These are phyloP conservation scores for Solanum medicagineum DNA, from an alignment of 257 asterid genomes.

Conservation along the genomic window DNA sequence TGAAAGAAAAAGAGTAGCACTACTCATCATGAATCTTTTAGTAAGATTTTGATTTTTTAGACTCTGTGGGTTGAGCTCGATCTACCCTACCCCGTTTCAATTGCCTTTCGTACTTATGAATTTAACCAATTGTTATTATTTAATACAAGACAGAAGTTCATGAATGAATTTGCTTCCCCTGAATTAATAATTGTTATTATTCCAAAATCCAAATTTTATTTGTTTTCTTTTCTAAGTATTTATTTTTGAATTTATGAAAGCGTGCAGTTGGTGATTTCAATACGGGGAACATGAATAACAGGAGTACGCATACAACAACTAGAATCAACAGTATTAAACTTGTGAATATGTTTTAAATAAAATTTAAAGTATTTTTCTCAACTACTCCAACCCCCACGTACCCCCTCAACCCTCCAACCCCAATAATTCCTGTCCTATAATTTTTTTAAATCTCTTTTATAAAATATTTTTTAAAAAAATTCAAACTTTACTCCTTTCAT, in stretches of 20 bases:
- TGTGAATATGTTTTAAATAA: not conserved
- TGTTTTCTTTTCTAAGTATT: not conserved
- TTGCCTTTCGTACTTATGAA: not conserved
- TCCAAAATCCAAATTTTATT: not conserved
- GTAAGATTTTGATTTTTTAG: not conserved
- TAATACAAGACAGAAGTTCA: not conserved
- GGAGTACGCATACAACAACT: not conserved
- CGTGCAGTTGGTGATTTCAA: not conserved
- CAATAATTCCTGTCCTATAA: too few species aligned
- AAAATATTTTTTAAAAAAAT: too few species aligned
- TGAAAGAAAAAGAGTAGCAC: not conserved
- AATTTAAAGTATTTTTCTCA: too few species aligned
- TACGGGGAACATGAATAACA: not conserved
- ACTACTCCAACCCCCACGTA: too few species aligned
- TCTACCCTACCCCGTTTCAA: too few species aligned
- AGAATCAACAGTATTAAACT: not conserved
- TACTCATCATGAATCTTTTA: not conserved
- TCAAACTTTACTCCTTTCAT: too few species aligned
- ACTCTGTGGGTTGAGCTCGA: too few species aligned
- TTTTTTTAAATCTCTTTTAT: too few species aligned
- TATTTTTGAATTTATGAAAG: not conserved
- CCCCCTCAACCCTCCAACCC: too few species aligned
- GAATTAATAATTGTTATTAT: not conserved
- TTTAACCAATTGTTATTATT: not conserved
- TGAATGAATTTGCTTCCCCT: not conserved